phyloP scores from a whole-genome alignment of 495 filamentous ascomycete species.

The Penicillium cataractarum region DNA sequence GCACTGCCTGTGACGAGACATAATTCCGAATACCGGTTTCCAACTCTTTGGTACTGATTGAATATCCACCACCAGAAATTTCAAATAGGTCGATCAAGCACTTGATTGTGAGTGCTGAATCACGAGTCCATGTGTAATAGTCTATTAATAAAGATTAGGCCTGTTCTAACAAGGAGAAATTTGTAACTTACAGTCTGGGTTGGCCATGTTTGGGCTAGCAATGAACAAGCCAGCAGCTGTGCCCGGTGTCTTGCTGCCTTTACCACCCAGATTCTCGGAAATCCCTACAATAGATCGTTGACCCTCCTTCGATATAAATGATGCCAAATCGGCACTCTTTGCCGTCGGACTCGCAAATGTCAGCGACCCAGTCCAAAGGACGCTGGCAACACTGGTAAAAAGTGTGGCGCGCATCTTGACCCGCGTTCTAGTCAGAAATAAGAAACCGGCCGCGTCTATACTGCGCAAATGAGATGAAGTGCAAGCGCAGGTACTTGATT shows the following conservation, averaged over 20 bases:
- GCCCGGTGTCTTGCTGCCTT: constrained; percentile 46
- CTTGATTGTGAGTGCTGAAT: constrained; percentile 59
- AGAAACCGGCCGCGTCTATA: neutral
- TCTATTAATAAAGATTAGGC: constrained; percentile 35
- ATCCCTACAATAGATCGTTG: constrained; percentile 34
- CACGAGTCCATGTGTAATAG: constrained; percentile 65
- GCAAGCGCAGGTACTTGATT: neutral
- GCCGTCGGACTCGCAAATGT: constrained; percentile 3
- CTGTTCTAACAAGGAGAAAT: neutral
- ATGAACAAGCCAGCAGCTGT: constrained; percentile 52
- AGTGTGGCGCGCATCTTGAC: neutral
- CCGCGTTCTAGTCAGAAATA: neutral
- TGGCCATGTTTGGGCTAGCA: constrained; percentile 55
- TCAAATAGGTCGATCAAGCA: constrained; percentile 49
- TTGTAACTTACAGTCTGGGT: constrained; percentile 54
- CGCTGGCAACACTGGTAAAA: constrained; percentile 3
- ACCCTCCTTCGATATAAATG: constrained; percentile 13
- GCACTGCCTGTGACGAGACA: constrained; percentile 53
- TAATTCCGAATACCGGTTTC: constrained; percentile 54
- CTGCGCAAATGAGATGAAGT: neutral
- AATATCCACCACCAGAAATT: constrained; percentile 30
- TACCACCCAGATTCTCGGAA: constrained; percentile 57
- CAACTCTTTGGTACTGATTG: constrained; percentile 39
- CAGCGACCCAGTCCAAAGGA: constrained; percentile 10
- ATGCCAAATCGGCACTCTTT: neutral